Percentiles rank a stretch among this genome's conserved stretches.
Evolutionary conservation across 257 asterid species (phyloP).

Genomic region (Solanum stenotomum): DNA sequence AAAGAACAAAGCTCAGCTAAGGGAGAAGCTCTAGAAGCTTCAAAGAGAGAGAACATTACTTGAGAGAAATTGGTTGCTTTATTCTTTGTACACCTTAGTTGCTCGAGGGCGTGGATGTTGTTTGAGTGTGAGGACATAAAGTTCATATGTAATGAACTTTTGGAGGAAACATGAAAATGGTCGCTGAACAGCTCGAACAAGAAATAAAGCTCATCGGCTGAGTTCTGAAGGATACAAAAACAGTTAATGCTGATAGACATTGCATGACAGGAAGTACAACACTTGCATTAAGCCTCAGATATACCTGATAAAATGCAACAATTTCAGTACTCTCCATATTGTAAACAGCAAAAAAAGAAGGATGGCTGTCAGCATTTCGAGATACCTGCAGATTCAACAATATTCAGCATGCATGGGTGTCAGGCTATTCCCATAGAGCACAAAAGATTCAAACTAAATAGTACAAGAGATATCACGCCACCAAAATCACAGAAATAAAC

Average conservation of each 20-base stretch:
- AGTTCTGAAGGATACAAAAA: slow-evolving; percentile 45
- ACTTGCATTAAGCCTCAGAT: not conserved
- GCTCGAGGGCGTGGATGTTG: slow-evolving; percentile 76
- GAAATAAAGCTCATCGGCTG: slow-evolving; percentile 79
- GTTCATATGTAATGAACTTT: slow-evolving; percentile 57
- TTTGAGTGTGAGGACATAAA: slow-evolving; percentile 81
- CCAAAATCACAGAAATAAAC: not conserved
- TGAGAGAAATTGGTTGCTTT: slow-evolving; percentile 69
- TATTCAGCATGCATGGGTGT: slow-evolving; percentile 10
- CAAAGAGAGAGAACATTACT: slow-evolving; percentile 25
- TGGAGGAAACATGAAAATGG: slow-evolving; percentile 79
- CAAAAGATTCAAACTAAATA: not conserved
- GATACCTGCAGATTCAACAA: slow-evolving; percentile 49
- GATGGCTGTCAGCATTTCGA: slow-evolving; percentile 73
- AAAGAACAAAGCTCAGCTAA: not conserved
- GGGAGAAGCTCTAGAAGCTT: not conserved
- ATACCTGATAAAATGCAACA: slow-evolving; percentile 83
- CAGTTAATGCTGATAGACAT: not conserved
- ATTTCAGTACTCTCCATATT: slow-evolving; percentile 94
- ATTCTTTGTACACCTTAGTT: slow-evolving; percentile 52
- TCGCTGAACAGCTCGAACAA: slow-evolving; percentile 78
- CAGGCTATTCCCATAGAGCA: not conserved
- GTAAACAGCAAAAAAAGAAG: slow-evolving; percentile 94
- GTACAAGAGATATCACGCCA: not conserved
- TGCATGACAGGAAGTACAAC: not conserved